These are phyloP conservation scores for Silene uniflora DNA, from an alignment of 148 eudicot genomes.

Conservation along the genomic window DNA sequence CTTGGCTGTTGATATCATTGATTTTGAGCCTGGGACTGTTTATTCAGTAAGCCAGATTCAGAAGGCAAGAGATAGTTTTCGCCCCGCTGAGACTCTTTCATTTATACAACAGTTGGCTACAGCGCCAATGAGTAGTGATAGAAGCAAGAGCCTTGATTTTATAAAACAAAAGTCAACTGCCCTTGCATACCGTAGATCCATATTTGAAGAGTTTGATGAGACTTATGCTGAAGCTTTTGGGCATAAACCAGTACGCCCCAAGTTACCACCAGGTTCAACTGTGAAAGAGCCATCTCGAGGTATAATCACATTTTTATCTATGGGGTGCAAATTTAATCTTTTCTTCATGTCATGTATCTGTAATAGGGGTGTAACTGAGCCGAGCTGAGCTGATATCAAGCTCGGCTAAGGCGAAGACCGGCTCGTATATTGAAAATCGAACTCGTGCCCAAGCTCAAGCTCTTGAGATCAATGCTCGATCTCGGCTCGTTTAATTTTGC, in stretches of 20 bases:
- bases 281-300: slow-evolving; percentile 57
- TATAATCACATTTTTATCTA: slow-evolving; percentile 22
- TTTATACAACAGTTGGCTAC: slow-evolving; percentile 61
- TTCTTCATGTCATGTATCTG: not conserved
- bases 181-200: slow-evolving; percentile 66
- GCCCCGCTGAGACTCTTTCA: slow-evolving; percentile 42
- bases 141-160: slow-evolving; percentile 35
- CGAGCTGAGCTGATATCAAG: too few species aligned
- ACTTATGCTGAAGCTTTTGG: slow-evolving; percentile 94
- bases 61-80: slow-evolving; percentile 62
- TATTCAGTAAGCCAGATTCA: slow-evolving; percentile 60
- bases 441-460: too few species aligned
- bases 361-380: not conserved
- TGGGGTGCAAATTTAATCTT: not conserved
- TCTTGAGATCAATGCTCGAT: too few species aligned
- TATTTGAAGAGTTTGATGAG: slow-evolving; percentile 80
- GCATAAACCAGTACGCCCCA: slow-evolving; percentile 43
- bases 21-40: slow-evolving; percentile 55
- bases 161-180: slow-evolving; percentile 53
- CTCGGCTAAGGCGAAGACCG: too few species aligned
- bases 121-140: slow-evolving; percentile 32
- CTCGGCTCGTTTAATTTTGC: too few species aligned
- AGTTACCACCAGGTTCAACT: slow-evolving; percentile 22
- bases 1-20: slow-evolving; percentile 60
- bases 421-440: too few species aligned